Conservation (phyloP, 2,329 filamentous ascomycete genomes). For the Cladosporium sp. region DNA sequence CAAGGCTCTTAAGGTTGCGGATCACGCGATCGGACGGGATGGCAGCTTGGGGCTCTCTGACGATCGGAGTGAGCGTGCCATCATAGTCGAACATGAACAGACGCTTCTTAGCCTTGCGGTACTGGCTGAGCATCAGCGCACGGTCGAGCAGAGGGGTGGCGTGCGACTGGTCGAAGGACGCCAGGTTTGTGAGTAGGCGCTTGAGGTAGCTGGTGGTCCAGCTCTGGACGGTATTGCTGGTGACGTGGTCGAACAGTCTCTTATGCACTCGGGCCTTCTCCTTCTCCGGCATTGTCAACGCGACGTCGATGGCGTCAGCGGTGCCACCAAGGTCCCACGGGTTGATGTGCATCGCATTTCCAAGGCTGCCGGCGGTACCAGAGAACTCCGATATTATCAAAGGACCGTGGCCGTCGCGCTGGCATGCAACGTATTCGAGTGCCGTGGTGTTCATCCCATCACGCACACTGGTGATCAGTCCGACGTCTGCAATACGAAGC, state of each 20-base stretch:
- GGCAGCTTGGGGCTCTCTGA: constrained; percentile 81
- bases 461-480: constrained; percentile 87
- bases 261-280: constrained; percentile 63
- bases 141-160: constrained; percentile 79
- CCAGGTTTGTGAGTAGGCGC: constrained; percentile 72
- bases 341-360: constrained; percentile 89
- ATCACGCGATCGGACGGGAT: constrained; percentile 81
- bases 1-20: constrained; percentile 69
- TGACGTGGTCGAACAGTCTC: constrained; percentile 75
- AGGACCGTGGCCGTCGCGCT: constrained; percentile 78
- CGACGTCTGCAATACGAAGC: constrained; percentile 83
- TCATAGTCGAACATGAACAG: constrained; percentile 99
- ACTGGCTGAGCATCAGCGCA: constrained; percentile 63
- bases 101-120: constrained; percentile 67
- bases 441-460: constrained; percentile 98
- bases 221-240: constrained; percentile 73
- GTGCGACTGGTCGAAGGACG: constrained; percentile 66
- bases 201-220: constrained; percentile 80
- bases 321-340: constrained; percentile 87
- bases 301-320: constrained; percentile 73
- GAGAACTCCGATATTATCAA: constrained; percentile 96
- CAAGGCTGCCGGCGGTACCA: constrained; percentile 79
- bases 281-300: constrained; percentile 66
- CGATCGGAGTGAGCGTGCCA: constrained; percentile 91
- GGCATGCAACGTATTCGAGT: constrained; percentile 88